phyloP scores from a whole-genome alignment of 2,329 filamentous ascomycete genomes.

The Lecanicillium sp. region DNA sequence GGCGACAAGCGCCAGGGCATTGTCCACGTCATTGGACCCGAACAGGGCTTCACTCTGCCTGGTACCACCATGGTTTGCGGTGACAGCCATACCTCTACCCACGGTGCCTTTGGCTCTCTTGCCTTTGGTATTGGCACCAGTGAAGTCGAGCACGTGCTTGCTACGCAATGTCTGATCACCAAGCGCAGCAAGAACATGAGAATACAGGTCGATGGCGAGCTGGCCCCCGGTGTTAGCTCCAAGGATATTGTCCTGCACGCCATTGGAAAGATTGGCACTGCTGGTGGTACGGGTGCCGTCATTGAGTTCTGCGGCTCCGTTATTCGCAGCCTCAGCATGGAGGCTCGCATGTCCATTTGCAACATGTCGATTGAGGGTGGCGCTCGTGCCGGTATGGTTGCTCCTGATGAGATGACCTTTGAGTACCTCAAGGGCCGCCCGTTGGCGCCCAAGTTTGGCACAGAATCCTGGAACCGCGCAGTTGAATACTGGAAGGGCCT shows the following conservation, averaged over 20 bases:
- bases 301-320: constrained; percentile 97
- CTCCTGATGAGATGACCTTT: constrained; percentile 87
- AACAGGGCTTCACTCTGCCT: constrained; percentile 96
- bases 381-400: constrained; percentile 92
- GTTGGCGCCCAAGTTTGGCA: constrained; percentile 75
- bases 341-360: constrained; percentile 98
- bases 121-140: constrained; percentile 97
- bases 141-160: constrained; percentile 96
- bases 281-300: constrained; percentile 86
- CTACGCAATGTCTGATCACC: constrained; percentile 91
- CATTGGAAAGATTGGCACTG: constrained; percentile 90
- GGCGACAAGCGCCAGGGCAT: constrained; percentile 96
- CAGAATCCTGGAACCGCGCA: constrained; percentile 83
- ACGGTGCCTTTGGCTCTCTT: constrained; percentile 90
- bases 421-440: constrained; percentile 91
- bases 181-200: constrained; percentile 98
- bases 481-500: constrained; percentile 80
- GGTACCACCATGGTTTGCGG: constrained; percentile 96
- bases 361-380: constrained; percentile 99
- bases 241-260: constrained; percentile 93
- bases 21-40: constrained; percentile 95
- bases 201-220: constrained; percentile 85
- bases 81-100: constrained; percentile 96
- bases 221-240: constrained; percentile 84
- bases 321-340: constrained; percentile 84